A percentile compares a stretch with the other conserved stretches of the same genome.
These are phyloP conservation scores for Candida sojae DNA, from an alignment of 1,139 yeast species.

Conservation along the genomic window DNA sequence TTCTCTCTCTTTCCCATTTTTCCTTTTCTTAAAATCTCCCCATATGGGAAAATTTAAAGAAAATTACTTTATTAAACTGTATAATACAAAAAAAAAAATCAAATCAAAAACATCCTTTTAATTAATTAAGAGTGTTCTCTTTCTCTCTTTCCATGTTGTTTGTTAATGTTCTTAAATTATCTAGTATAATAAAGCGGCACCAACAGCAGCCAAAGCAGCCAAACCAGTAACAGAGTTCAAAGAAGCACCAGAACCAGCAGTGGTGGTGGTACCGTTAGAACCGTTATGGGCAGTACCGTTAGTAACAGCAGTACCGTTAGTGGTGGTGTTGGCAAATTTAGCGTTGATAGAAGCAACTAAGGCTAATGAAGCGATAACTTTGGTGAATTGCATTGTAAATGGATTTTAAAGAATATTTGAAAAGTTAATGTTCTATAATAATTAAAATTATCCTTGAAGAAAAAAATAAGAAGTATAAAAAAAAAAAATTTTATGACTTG, in stretches of 20 bases:
- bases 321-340: constrained; percentile 12
- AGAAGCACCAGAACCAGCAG: constrained; percentile 9
- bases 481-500: not conserved
- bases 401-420: not conserved
- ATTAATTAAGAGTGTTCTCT: too few species aligned
- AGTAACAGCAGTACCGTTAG: constrained; percentile 2
- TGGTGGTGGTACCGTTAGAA: constrained; percentile 11
- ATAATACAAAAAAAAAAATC: constrained; percentile 7
- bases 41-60: too few species aligned
- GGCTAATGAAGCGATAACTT: constrained; percentile 15
- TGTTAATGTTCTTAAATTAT: not conserved
- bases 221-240: constrained; percentile 38
- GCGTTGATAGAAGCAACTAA: constrained; percentile 15
- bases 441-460: constrained; percentile 5
- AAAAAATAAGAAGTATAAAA: constrained; percentile 3
- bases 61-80: constrained; percentile 5
- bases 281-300: constrained; percentile 10
- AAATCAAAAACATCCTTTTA: constrained; percentile 1
- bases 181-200: constrained; percentile 37
- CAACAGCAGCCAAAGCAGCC: constrained; percentile 76
- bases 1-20: not conserved
- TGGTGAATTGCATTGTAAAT: constrained; percentile 14
- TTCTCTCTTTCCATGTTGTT: too few species aligned
- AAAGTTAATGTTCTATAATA: not conserved
- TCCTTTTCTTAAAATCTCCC: too few species aligned